phyloP scores from a whole-genome alignment of 2,329 filamentous ascomycete genomes.

The Huntiella moniliformis region DNA sequence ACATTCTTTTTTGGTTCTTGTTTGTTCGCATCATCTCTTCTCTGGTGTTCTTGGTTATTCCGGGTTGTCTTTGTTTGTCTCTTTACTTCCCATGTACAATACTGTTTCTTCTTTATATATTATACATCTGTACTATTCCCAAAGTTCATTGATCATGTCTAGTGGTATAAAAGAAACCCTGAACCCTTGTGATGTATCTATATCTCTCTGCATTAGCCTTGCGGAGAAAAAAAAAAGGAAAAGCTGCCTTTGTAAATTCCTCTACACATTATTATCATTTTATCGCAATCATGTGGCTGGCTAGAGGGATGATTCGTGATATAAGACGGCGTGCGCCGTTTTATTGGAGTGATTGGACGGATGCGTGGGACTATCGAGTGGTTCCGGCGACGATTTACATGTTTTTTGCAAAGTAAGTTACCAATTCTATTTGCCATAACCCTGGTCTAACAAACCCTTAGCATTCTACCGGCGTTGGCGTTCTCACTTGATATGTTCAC shows the following conservation, averaged over 20 bases:
- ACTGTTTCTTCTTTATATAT: not conserved
- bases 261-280: not conserved
- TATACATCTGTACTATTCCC: not conserved
- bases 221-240: not conserved
- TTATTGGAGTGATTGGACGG: conserved; percentile 65
- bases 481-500: conserved; percentile 90
- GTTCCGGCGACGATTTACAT: conserved; percentile 78
- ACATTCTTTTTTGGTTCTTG: not conserved
- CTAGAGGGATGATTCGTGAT: conserved; percentile 66
- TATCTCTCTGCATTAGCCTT: not conserved
- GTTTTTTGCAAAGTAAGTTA: conserved; percentile 74
- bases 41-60: not conserved
- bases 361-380: conserved; percentile 82
- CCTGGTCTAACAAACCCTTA: conserved; percentile 18
- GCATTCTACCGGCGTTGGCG: conserved; percentile 69
- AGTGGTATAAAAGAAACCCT: not conserved
- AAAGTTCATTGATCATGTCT: not conserved
- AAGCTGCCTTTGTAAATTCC: not conserved
- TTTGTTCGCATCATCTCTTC: conserved; percentile 3
- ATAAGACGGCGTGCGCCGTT: conserved; percentile 54
- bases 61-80: not conserved
- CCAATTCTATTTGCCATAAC: not conserved
- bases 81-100: not conserved
- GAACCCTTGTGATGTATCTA: not conserved
- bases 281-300: conserved; percentile 23